Conservation (phyloP, 1,284 basidiomycete genomes). For the Irpex sp. region DNA sequence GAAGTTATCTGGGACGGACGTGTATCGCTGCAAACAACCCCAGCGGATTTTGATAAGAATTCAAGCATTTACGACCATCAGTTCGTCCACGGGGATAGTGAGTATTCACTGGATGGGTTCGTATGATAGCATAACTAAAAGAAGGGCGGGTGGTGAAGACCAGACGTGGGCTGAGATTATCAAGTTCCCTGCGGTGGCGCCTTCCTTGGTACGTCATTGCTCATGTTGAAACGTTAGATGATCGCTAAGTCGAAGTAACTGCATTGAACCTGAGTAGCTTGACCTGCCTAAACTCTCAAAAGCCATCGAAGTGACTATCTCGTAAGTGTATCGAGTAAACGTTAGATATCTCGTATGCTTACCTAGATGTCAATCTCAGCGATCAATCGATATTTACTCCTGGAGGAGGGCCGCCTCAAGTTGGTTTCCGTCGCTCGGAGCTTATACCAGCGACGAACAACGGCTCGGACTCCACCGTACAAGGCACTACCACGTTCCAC, state of each 20-base stretch:
- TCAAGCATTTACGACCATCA: slow-evolving; percentile 1
- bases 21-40: background rate
- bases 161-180: background rate
- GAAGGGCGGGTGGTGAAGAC: background rate
- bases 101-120: background rate
- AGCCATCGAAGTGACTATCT: background rate
- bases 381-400: background rate
- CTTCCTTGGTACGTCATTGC: background rate
- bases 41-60: background rate
- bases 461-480: background rate
- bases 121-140: too few species aligned
- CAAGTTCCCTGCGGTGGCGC: background rate
- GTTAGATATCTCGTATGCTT: background rate
- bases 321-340: too few species aligned
- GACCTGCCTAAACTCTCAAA: background rate
- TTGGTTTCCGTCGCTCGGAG: background rate
- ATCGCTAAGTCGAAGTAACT: background rate
- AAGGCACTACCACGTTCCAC: background rate
- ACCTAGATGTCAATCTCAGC: background rate
- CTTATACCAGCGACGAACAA: background rate
- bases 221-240: background rate
- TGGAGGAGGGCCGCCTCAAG: background rate
- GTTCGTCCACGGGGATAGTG: background rate
- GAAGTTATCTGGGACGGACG: background rate
- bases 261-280: background rate